A percentile compares a stretch with the other conserved stretches of the same genome.
phyloP scores from a whole-genome alignment of 139 green algal genomes.

The Coccomyxa sp. region DNA sequence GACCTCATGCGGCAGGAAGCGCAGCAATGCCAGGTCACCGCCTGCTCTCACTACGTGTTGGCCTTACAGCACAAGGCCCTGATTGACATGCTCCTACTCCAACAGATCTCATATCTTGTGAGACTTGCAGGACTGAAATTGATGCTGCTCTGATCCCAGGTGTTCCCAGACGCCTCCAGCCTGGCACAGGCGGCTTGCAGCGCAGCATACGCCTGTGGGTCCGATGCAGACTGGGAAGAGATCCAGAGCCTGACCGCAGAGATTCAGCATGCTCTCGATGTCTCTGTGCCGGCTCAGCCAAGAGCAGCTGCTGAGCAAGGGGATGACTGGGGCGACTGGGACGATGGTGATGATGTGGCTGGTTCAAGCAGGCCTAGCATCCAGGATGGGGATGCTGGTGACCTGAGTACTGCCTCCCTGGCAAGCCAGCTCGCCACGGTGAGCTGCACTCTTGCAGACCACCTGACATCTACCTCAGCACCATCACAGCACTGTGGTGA shows the following conservation, averaged over 20 bases:
- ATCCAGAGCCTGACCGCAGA: neutral
- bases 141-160: neutral
- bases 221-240: neutral
- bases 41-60: neutral
- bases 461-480: neutral
- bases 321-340: neutral
- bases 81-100: neutral
- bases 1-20: conserved; percentile 15
- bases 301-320: neutral
- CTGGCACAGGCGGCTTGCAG: conserved; percentile 13
- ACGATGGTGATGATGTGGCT: neutral
- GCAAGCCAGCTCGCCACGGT: neutral
- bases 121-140: neutral
- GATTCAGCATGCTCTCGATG: neutral
- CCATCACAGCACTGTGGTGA: neutral
- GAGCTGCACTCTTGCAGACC: neutral
- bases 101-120: neutral
- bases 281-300: neutral
- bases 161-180: neutral
- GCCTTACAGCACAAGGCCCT: neutral
- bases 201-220: conserved; percentile 12
- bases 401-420: neutral
- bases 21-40: neutral
- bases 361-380: neutral
- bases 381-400: neutral